Evolutionary conservation across 108 stramenopile genomes (phyloP), one percentile per base, ranked within the genome.

Genomic region (Skeletonema menzelii): DNA sequence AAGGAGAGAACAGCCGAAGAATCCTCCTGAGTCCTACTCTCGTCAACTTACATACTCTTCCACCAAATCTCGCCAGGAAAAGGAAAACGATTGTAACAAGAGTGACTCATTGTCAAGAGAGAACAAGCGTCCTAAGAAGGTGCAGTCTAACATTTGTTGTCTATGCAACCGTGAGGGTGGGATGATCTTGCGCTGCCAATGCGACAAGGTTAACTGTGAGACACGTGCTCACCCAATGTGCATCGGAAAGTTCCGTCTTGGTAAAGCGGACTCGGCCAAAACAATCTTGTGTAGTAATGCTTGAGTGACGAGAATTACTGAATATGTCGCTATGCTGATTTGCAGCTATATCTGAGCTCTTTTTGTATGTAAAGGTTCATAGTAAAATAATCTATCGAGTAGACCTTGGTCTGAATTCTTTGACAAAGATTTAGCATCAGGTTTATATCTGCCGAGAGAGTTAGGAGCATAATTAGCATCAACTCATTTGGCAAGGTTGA

Each of bases 91-190:
- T n/a, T 6, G 38, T 4, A 70, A 70, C 57, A 34, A 20, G 27
- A 35, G n/a, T 17, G 58, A 57, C 11, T 34, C 17, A 7, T 34
- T 27, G 14, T 26, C 37, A 37, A 61, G 59, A 31, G 59, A 34
- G 3, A 27, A 42, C 31, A 27, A 30, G 42, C 70, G 61, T 19
- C 27, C 34, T 22, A 72, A 57, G 37, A 58, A 55, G 34, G 13
- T 20, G 27, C 56, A 69, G 28, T 17, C 44, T 30, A 62, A 53
- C 19, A 63, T 8, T 34, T 72, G 70, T 11, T 63, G 62, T 34
- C 70, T 72, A 55, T 72, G 70, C 53, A 55, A 49, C 15, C 42
- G 61, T 26, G 70, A 72, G 24, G 70, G 70, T 24, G 70, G 70
- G 11, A 72, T 72, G 70, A 62, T 72, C 53, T 38, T 72, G 44